phyloP scores from a whole-genome alignment of 2,329 filamentous ascomycete species.

The Xylaria sp. region DNA sequence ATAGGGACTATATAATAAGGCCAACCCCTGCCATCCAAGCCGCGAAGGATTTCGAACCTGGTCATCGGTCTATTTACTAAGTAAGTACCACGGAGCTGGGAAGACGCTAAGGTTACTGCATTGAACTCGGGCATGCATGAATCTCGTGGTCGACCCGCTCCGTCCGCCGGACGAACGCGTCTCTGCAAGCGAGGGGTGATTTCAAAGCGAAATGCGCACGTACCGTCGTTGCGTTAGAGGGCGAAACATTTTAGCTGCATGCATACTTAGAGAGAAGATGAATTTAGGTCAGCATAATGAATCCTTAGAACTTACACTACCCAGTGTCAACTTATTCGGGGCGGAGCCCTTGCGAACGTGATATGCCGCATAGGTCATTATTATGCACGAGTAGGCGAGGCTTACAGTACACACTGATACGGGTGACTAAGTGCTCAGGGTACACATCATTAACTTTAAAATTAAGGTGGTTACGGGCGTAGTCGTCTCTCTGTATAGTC shows the following conservation, averaged over 20 bases:
- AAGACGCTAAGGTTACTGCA: constrained; percentile 24
- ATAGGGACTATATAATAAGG: background rate
- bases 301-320: background rate
- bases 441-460: too few species aligned
- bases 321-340: background rate
- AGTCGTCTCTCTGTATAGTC: too few species aligned
- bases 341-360: background rate
- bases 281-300: background rate
- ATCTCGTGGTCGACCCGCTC: background rate
- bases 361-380: background rate
- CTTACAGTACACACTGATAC: too few species aligned
- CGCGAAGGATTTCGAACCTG: constrained; percentile 21
- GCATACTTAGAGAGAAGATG: background rate
- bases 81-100: constrained; percentile 17
- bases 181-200: background rate
- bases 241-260: background rate
- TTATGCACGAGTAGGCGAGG: too few species aligned
- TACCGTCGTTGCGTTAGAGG: background rate
- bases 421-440: too few species aligned
- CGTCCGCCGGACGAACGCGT: background rate
- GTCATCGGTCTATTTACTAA: constrained; percentile 12
- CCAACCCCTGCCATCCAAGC: constrained; percentile 6
- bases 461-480: too few species aligned
- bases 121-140: constrained; percentile 4
- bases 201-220: background rate